Evolutionary conservation across 176 grass and related monocot species (phyloP), one percentile per base, ranked within the genome.

Genomic region (Neostapfia colusana): DNA sequence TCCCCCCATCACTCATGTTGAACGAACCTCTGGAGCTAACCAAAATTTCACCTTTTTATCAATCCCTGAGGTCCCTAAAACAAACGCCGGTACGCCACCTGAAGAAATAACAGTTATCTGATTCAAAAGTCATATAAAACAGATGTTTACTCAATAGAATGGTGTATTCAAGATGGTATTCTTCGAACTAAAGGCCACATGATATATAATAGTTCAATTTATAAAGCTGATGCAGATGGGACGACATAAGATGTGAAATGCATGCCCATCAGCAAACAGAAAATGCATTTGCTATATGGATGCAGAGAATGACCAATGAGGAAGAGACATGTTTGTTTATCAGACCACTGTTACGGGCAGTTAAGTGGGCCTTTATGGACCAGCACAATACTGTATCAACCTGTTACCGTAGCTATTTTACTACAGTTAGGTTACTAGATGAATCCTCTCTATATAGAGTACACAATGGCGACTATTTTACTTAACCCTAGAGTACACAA

Each of bases 1-100:
- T 62, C 20, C 18, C 18, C 53, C 16, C 1, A 8, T 53, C 8
- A 12, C 10, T 92, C 82, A 90, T 35, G 76, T 74, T 15, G 91
- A 78, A 74, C 69, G 46, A 48, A 31, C 69, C 21, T 87, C 50
- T 9, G 91, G 89, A 44, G 87, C 95, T 71, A 85, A 74, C 95
- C 95, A 99, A 40, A 99, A 87, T 71, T 99, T 99, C 63, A 92
- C 95, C 76, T 90, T 99, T 75, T 93, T 99, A 78, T 99, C 91
- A 20, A 76, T 67, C 15, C 95, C 80, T 54, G 85, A 72, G 21
- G 77, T 92, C 39, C 78, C 91, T n/a, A 99, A 77, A 37, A 92
- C 54, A 48, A 83, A 84, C 0, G 74, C 67, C 27, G 74, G 76
- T 59, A 45, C 66, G 11, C 91, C 89, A 72, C 87, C 95, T 92